Percentiles rank a stretch among this genome's conserved stretches.
Evolutionary conservation across 805 yeast genomes (phyloP).

Genomic region (Starmerella apis): DNA sequence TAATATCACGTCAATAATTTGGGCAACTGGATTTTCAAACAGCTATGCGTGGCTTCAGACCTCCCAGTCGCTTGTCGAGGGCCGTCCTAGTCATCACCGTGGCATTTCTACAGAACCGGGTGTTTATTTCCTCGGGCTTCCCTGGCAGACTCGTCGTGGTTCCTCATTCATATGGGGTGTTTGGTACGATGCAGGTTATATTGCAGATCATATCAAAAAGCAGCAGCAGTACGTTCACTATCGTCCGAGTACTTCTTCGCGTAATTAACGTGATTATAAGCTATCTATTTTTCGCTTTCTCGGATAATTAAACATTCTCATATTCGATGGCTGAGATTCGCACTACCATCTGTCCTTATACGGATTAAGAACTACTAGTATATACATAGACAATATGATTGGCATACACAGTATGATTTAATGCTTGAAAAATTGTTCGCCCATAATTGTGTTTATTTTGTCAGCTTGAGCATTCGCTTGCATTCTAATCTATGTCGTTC

Average conservation of each 20-base stretch:
- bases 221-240: slow-evolving; percentile 16
- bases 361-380: too few relatives aligned
- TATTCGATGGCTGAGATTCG: too few relatives aligned
- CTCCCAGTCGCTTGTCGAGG: slow-evolving; percentile 11
- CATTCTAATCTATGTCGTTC: too few relatives aligned
- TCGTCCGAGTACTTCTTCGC: not conserved
- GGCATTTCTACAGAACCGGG: slow-evolving; percentile 21
- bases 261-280: not conserved
- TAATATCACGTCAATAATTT: slow-evolving; percentile 16
- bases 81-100: slow-evolving; percentile 17
- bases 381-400: too few relatives aligned
- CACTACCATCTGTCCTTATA: too few relatives aligned
- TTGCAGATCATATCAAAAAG: slow-evolving; percentile 17
- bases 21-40: slow-evolving; percentile 22
- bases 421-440: too few relatives aligned
- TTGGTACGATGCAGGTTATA: slow-evolving; percentile 21
- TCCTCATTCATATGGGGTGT: slow-evolving; percentile 24
- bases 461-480: not conserved
- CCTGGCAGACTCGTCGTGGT: slow-evolving; percentile 23
- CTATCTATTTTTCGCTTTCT: not conserved
- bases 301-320: too few relatives aligned
- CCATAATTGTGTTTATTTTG: not conserved
- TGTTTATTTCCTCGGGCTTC: slow-evolving; percentile 20
- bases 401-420: too few relatives aligned
- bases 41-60: slow-evolving; percentile 17